These are phyloP conservation scores for Alternaria atra DNA, from an alignment of 2,329 filamentous ascomycete genomes.

Conservation along the genomic window DNA sequence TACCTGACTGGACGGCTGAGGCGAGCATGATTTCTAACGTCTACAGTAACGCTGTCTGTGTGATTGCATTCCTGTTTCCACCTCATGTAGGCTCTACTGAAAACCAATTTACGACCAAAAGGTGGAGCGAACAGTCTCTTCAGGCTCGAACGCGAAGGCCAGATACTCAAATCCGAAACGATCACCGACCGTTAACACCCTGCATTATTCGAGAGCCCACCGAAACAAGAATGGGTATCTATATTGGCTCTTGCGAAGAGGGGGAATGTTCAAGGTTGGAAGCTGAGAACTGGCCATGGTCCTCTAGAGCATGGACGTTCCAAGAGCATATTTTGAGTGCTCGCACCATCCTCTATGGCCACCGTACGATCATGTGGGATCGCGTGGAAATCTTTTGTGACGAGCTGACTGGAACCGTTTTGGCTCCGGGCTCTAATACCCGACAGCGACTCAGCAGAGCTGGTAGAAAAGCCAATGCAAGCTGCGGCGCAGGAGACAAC, in stretches of 20 bases:
- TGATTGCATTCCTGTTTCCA: constrained; percentile 16
- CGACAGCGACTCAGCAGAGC: too few relatives aligned
- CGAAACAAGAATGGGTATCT: neutral
- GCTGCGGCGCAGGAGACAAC: too few relatives aligned
- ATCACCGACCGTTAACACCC: constrained; percentile 13
- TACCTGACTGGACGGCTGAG: constrained; percentile 18
- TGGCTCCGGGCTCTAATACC: too few relatives aligned
- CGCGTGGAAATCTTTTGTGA: constrained; percentile 18
- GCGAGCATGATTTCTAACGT: constrained; percentile 19
- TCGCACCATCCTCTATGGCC: constrained; percentile 20
- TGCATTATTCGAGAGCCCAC: constrained; percentile 14
- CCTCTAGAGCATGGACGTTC: constrained; percentile 9
- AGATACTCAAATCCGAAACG: too few relatives aligned
- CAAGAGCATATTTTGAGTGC: constrained; percentile 29
- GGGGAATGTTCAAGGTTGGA: neutral
- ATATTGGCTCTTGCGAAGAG: neutral
- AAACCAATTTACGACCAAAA: too few relatives aligned
- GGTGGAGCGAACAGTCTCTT: too few relatives aligned
- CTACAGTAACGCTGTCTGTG: constrained; percentile 22
- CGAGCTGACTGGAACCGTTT: constrained; percentile 6
- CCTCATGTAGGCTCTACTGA: neutral
- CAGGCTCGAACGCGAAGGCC: too few relatives aligned
- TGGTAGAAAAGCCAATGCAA: too few relatives aligned
- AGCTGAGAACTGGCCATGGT: too few relatives aligned
- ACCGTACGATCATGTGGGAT: constrained; percentile 22